Base-by-base conservation (phyloP, 768 basidiomycete species). In the Mycena polygramma region DNA sequence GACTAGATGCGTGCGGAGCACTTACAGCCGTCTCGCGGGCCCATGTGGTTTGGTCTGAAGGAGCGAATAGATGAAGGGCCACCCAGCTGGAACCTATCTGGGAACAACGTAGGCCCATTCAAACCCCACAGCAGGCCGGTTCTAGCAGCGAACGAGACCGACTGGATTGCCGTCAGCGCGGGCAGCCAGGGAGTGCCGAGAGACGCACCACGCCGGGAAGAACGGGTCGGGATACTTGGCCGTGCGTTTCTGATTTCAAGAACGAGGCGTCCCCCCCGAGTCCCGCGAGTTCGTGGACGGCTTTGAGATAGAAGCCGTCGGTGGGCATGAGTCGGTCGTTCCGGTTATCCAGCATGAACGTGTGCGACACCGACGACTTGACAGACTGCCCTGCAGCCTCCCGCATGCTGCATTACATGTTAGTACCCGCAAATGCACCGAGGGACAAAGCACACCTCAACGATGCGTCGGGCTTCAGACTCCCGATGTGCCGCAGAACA, bases 61-160 rank as follows among this genome's bases (percentile, higher is more conserved):
- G 89, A 88, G 7, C 98, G 85, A 0, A 99, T 85, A 62, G 90
- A 94, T 9, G 92, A 88, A 0, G 98, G 96, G 0, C 98, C 98
- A 30, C 98, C 98, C 0, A 98, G 86, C 73, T 97, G 96, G 79
- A 96, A 96, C 7, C 96, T 90, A 80, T 99, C 98, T 1, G 90
- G 86, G 75, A 94, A 92, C 26, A 90, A 86, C 9, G 88, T 85
- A 15, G 83, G 79, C 14, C 83, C 81, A 9, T 74, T 73, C 35
- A 97, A 78, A 55, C 91, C 88, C 77, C 89, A 89, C 14, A 99
- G 81, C 30, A 94, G 67, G 2, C 97, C 97, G 0, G 89, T 83
- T 11, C 92, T 86, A 2, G 90, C 90, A 4, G 92, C 88, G 17
- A 97, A 81, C 0, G 96, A 95, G 48, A 94, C 71, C 4, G 91